Conservation (phyloP, 345 rosid genomes). For the Eucalyptus melliodora region DNA sequence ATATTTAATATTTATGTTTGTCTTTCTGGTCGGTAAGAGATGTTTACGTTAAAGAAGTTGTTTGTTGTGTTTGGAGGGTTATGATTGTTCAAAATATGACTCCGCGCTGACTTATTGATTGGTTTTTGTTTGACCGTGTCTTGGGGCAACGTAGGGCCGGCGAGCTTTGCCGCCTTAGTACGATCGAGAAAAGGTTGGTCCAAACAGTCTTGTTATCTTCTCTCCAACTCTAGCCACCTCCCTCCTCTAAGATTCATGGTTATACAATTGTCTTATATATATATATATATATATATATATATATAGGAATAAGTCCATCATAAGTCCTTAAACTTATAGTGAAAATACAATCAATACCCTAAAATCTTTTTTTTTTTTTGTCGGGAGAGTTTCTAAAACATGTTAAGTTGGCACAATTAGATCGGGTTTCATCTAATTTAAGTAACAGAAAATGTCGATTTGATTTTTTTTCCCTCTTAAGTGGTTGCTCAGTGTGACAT, state of each 20-base stretch:
- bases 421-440: rapidly evolving
- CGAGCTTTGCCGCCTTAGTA: neutral
- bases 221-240: neutral
- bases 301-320: neutral
- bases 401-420: neutral
- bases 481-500: neutral
- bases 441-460: rapidly evolving
- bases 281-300: too few species aligned
- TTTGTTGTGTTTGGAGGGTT: neutral
- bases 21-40: too few species aligned
- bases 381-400: neutral
- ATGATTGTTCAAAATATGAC: neutral
- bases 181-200: neutral
- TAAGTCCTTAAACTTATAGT: rapidly evolving
- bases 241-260: neutral
- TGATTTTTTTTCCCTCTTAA: neutral
- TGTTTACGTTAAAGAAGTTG: neutral
- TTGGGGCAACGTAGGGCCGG: neutral
- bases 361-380: too few species aligned
- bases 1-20: too few species aligned
- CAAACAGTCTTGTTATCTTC: neutral
- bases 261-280: too few species aligned
- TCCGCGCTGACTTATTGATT: neutral
- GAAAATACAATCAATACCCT: rapidly evolving
- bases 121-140: neutral